Percentiles rank a stretch among this genome's conserved stretches.
Conservation (phyloP, 768 basidiomycete species). For the Crepidotus variabilis region DNA sequence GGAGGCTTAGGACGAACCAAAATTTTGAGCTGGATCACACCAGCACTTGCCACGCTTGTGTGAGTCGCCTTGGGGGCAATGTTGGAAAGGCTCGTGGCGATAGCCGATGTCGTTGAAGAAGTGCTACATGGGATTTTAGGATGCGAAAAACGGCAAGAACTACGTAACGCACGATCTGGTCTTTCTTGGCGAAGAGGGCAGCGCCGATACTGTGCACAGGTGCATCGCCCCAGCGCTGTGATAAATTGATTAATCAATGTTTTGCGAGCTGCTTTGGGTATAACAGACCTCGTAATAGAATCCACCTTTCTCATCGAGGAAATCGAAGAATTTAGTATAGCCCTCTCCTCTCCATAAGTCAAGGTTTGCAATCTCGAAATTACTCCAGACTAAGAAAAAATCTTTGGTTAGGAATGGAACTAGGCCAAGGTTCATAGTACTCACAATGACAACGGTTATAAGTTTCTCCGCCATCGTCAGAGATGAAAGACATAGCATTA, state of each 20-base stretch:
- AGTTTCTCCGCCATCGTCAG: slow-evolving; percentile 67
- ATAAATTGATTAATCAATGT: slow-evolving; percentile 1
- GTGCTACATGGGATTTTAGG: slow-evolving; percentile 50
- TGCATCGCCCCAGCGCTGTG: slow-evolving; percentile 90
- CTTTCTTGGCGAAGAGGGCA: slow-evolving; percentile 82
- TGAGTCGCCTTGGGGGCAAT: slow-evolving; percentile 76
- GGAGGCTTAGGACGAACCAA: slow-evolving; percentile 47
- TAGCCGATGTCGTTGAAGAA: slow-evolving; percentile 96
- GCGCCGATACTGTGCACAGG: slow-evolving; percentile 88
- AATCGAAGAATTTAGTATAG: slow-evolving; percentile 81
- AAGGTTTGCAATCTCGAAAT: slow-evolving; percentile 87
- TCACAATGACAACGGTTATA: slow-evolving; percentile 78
- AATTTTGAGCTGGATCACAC: slow-evolving; percentile 73
- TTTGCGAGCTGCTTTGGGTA: neutral
- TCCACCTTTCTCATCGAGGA: slow-evolving; percentile 75
- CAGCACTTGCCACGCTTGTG: slow-evolving; percentile 83
- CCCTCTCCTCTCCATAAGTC: slow-evolving; percentile 83
- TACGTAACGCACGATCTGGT: slow-evolving; percentile 55
- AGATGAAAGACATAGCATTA: slow-evolving; percentile 80
- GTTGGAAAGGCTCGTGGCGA: slow-evolving; percentile 91
- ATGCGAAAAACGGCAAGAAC: neutral
- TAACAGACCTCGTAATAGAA: slow-evolving; percentile 78
- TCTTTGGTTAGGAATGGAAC: neutral
- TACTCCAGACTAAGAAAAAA: slow-evolving; percentile 71
- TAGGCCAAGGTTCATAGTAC: slow-evolving; percentile 16